Evolutionary conservation across 1,284 basidiomycete species (phyloP), one percentile per base, ranked within the genome.

Genomic region (Butyriboletus appendiculatus): DNA sequence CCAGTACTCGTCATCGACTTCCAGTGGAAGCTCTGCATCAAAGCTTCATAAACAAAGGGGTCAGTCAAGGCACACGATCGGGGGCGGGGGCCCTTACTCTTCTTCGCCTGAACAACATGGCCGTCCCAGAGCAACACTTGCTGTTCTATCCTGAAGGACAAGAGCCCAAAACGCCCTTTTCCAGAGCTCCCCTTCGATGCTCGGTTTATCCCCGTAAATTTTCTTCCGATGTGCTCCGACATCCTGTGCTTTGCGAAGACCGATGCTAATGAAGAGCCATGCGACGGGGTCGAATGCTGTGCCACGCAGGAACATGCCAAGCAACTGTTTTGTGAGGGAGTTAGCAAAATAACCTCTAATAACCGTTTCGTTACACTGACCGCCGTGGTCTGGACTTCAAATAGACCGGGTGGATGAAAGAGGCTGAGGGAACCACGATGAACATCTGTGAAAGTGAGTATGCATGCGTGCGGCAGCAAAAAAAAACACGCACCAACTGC

Each of bases 1-100:
- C 91, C 90, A 94, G 63, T 85, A 92, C 59, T 94, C 90, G 64
- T 96, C 94, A 59, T 94, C 89, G 7, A 95, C 86, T 64, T 92
- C 90, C 9, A 90, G 73, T 1, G 92, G 91, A 45, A 88, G 76
- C 37, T 90, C 89, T 24, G 88, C 74, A 67, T 95, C 92, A 66
- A 90, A 87, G 68, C 88, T 90, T 62, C 4, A 52, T 45, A 49
- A 37, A 45, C 38, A 49, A 55, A 55, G 26, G 34, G 32, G 45
- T 66, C 18, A 59, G 53, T 39, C 26, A 39, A 39, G 38, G 39
- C 3, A 33, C 18, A 47, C 38, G 32, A 47, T 58, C 45, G 45
- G 52, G 38, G 33, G 8, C 6, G 20, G 14, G 14, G 28, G 11
- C n/a, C 72, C 85, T 69, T 62, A 90, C 88, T 95, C 92, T 70